Percentiles rank a stretch among this genome's conserved stretches.
phyloP scores from a whole-genome alignment of 352 stramenopile species.

The Globisporangium barbulae region DNA sequence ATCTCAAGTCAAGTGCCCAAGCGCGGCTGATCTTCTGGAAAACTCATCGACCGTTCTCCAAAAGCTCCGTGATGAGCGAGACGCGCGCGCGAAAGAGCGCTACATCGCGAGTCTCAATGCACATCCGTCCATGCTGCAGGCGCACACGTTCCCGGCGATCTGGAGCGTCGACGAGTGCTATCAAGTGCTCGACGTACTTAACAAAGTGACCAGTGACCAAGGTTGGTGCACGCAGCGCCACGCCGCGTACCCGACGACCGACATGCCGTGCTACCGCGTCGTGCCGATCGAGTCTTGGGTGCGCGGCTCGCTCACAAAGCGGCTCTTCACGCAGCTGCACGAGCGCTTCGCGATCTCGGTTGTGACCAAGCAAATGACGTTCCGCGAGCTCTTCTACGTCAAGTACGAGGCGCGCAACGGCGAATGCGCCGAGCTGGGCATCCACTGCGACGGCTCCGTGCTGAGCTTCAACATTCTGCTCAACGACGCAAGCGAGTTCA shows the following conservation, averaged over 20 bases:
- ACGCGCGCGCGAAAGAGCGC: slow-evolving; percentile 39
- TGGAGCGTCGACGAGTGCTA: slow-evolving; percentile 52
- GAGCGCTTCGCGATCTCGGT: slow-evolving; percentile 38
- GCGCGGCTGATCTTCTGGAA: neutral
- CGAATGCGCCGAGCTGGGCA: slow-evolving; percentile 71
- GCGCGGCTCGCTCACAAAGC: slow-evolving; percentile 31
- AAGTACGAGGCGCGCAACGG: slow-evolving; percentile 71
- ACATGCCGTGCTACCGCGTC: slow-evolving; percentile 77
- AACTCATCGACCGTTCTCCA: slow-evolving; percentile 10
- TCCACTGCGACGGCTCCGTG: slow-evolving; percentile 92
- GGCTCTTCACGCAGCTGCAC: slow-evolving; percentile 62
- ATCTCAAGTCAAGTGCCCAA: neutral
- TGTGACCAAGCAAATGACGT: slow-evolving; percentile 45
- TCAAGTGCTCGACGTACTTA: slow-evolving; percentile 37
- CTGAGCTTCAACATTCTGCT: slow-evolving; percentile 95
- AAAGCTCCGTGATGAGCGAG: slow-evolving; percentile 27
- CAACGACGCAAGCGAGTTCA: slow-evolving; percentile 78
- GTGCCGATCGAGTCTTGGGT: slow-evolving; percentile 66
- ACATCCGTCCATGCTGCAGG: slow-evolving; percentile 34
- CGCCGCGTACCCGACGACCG: slow-evolving; percentile 78
- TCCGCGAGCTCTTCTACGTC: slow-evolving; percentile 87
- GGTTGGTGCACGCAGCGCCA: slow-evolving; percentile 83
- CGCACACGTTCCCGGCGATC: slow-evolving; percentile 41
- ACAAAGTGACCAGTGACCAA: slow-evolving; percentile 28
- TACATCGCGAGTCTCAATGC: slow-evolving; percentile 56